Evolutionary conservation across 225 moss, liverwort and hornwort genomes (phyloP), one percentile per base, ranked within the genome.

Genomic region (Climacium dendroides): DNA sequence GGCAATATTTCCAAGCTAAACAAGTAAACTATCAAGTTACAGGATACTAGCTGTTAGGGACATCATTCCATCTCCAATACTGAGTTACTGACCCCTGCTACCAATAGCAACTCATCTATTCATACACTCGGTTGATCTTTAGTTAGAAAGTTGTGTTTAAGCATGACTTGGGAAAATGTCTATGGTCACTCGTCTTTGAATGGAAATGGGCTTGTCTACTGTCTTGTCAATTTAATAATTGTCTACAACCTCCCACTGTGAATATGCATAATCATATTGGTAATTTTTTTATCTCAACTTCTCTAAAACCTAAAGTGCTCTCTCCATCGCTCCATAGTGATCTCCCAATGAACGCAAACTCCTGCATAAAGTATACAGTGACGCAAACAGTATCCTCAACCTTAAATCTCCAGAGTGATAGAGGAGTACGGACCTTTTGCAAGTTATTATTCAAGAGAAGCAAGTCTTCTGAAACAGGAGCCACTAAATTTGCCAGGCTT

Each of bases 381-480:
- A 29, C 11, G 67, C 28, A 29, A 29, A 67, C 39, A 82, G 20
- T 24, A 41, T 59, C 30, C 45, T 19, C 17, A 34, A 59, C 30
- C 84, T 60, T 14, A 19, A 43, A 25, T 17, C 26, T 26, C 39
- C 23, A 37, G 26, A 30, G 26, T 14, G 82, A 28, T 45, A 53
- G 20, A 58, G 69, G 34, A 63, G 77, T 52, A 53, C 79, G 25
- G 14, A 93, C 94, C 94, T 89, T 85, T 58, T 94, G 92, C 87
- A 94, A 88, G 50, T 94, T 94, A 28, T 92, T 87, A 58, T 94
- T 92, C 79, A 94, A 84, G 24, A 91, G 85, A 43, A 76, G 71
- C 89, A 94, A 85, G 73, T 94, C 94, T 41, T 93, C 92, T 63
- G 92, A 85, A 77, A 94, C 94, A 60, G 94, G 94, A 72, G 84